These are phyloP conservation scores for Pistacia integerrima DNA, from an alignment of 345 rosid genomes.

Conservation along the genomic window DNA sequence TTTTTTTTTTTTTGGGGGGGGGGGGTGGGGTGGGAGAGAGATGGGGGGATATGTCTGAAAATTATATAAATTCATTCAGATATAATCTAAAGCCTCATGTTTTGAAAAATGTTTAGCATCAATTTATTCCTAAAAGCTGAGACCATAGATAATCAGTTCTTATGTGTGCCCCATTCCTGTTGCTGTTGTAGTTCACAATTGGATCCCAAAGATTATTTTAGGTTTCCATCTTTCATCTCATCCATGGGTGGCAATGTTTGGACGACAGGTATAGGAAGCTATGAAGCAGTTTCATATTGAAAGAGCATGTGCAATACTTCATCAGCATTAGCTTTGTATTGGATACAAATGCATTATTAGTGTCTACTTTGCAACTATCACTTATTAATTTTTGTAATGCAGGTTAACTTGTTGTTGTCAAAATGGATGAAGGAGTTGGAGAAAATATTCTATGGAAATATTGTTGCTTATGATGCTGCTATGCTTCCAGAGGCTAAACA, in stretches of 20 bases:
- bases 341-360: neutral
- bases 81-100: neutral
- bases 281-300: neutral
- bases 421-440: slow-evolving; percentile 99
- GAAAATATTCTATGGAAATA: slow-evolving; percentile 91
- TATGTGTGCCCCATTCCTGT: neutral
- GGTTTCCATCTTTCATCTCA: slow-evolving; percentile 6
- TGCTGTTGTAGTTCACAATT: neutral
- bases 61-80: neutral
- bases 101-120: neutral
- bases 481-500: slow-evolving; percentile 82
- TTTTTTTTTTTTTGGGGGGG: too few relatives aligned
- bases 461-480: slow-evolving; percentile 85
- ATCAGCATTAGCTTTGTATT: neutral
- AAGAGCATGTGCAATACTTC: neutral
- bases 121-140: neutral
- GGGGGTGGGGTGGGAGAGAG: too few relatives aligned
- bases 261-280: neutral
- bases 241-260: neutral
- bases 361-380: neutral
- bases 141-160: neutral
- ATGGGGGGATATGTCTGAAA: neutral
- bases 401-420: slow-evolving; percentile 83
- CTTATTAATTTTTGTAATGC: slow-evolving; percentile 25
- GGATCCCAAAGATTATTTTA: neutral